Evolutionary conservation across 352 stramenopile genomes (phyloP).

Genomic region (Pythium phragmiticola): DNA sequence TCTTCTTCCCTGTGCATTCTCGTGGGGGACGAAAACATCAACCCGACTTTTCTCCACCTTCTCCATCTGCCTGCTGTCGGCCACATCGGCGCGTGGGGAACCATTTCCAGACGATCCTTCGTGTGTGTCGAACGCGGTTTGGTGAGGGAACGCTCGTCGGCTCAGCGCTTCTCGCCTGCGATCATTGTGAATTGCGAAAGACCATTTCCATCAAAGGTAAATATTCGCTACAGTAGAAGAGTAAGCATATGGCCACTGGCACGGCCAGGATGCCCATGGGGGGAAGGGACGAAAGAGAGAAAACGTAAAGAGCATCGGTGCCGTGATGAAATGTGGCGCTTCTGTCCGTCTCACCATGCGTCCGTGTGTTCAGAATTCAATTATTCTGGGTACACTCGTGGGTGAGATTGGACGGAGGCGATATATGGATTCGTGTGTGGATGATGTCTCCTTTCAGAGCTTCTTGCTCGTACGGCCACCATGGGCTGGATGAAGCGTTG

Average conservation of each 20-base stretch:
- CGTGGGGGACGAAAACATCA: neutral
- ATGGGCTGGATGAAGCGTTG: neutral
- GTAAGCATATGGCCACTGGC: neutral
- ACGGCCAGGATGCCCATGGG: neutral
- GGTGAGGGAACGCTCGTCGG: neutral
- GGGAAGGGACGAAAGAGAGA: slow-evolving; percentile 2
- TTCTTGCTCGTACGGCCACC: neutral
- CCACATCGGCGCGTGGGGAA: neutral
- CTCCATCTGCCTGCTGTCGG: slow-evolving; percentile 1
- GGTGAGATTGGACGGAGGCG: neutral
- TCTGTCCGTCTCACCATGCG: neutral
- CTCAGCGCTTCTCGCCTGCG: neutral
- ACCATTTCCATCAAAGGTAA: slow-evolving; percentile 1
- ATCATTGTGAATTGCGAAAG: neutral
- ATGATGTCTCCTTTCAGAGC: neutral
- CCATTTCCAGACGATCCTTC: neutral
- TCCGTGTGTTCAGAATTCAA: neutral
- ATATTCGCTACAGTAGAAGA: neutral
- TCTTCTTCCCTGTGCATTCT: slow-evolving; percentile 5
- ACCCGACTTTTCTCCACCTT: neutral
- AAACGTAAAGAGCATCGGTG: neutral
- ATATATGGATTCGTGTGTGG: neutral
- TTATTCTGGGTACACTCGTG: neutral
- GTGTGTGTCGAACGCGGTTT: neutral
- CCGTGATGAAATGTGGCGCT: neutral